phyloP scores from a whole-genome alignment of 805 yeast genomes.

The Naumovozyma dairenensis region DNA sequence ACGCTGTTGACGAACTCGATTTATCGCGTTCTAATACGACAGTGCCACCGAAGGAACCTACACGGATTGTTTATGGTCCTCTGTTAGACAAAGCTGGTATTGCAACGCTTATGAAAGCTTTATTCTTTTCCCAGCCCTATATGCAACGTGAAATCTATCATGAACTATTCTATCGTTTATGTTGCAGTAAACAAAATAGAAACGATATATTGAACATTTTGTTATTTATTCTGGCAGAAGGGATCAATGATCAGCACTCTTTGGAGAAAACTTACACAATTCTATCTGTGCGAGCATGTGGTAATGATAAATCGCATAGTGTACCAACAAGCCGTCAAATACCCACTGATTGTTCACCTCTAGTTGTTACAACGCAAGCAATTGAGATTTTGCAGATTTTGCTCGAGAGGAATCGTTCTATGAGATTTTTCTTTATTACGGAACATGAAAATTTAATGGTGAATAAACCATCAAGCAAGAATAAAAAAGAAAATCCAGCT shows the following conservation, averaged over 20 bases:
- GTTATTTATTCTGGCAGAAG: constrained; percentile 65
- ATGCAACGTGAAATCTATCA: constrained; percentile 53
- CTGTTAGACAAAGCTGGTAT: constrained; percentile 68
- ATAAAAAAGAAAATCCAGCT: constrained; percentile 26
- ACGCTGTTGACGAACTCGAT: too few relatives aligned
- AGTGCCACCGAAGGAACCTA: constrained; percentile 13
- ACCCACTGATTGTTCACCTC: constrained; percentile 58
- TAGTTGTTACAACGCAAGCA: constrained; percentile 65
- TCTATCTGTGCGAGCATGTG: constrained; percentile 41
- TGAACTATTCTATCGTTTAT: constrained; percentile 54
- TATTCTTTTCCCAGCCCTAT: constrained; percentile 64
- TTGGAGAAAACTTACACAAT: constrained; percentile 54
- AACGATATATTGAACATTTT: constrained; percentile 62
- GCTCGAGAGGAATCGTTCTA: constrained; percentile 54
- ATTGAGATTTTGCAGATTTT: constrained; percentile 66
- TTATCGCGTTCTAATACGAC: too few relatives aligned
- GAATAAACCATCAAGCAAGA: constrained; percentile 29
- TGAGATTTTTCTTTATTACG: constrained; percentile 65
- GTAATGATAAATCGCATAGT: constrained; percentile 10
- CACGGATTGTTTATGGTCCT: constrained; percentile 43
- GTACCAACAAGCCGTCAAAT: constrained; percentile 18
- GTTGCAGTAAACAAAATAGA: constrained; percentile 70
- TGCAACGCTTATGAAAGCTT: constrained; percentile 57
- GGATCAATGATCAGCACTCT: constrained; percentile 49
- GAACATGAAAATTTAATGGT: constrained; percentile 54